Base-by-base conservation (phyloP, 345 rosid genomes). In the Lepidium africanum region DNA sequence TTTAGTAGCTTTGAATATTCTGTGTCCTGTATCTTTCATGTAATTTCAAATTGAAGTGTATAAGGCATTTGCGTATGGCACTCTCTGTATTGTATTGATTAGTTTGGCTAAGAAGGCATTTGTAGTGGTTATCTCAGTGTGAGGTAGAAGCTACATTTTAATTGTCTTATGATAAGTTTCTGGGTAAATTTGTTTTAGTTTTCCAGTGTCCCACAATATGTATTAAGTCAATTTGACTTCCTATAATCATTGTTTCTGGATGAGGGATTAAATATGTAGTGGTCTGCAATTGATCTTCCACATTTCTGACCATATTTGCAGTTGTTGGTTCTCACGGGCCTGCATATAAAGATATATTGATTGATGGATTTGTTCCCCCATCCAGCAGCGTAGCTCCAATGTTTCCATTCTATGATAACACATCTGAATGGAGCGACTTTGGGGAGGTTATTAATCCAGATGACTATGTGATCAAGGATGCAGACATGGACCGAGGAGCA, bases 361-460 rank as follows among this genome's bases (percentile, higher is more conserved):
- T 89, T 70, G 99, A 94, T 77, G 99, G 99, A 67, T 94, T 94
- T 82, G 90, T 84, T 79, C 86, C 96, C 62, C 85, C 92, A 47
- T 75, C 92, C 59, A 80, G 83, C 72, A 86, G 91, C 69, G 81
- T 80, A 79, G 89, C 97, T 17, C 99, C 99, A 35, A 91, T 94
- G 95, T 94, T 88, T 75, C 99, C 99, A 39, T 87, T 80, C 76
- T 94, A 79, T 79, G 95, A 91, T 59, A 86, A 79, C 76, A 73
- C 83, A 65, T 60, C 79, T 57, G 99, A 91, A 61, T 94, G 99
- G 99, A 92, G 89, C 76, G 99, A 94, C 73, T 94, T 87, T 82
- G 99, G 99, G 21, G 99, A 94, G 80, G 85, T 94, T 55, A 85
- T 94, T 65, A 94, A 91, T 78, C 97, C 99, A 40, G 97, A 94